Conservation (phyloP, 805 yeast species). For the Saccharomycopsis capsularis region DNA sequence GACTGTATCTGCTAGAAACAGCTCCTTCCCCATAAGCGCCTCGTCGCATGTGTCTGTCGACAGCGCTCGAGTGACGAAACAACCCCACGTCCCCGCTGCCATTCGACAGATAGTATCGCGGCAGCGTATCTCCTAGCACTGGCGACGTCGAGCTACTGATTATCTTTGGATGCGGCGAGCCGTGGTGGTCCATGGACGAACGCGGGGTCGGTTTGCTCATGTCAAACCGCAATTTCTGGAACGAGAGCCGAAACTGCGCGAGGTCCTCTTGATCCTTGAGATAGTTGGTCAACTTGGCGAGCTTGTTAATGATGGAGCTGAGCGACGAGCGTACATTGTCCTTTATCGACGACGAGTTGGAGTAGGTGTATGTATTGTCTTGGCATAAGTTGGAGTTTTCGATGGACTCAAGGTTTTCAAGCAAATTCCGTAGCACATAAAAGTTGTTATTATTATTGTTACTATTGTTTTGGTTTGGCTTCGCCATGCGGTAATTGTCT, state of each 20-base stretch:
- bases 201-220: constrained; percentile 21
- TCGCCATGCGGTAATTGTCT: no score
- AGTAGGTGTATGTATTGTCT: constrained; percentile 5
- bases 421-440: constrained; percentile 3
- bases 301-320: constrained; percentile 19
- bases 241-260: constrained; percentile 16
- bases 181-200: constrained; percentile 16
- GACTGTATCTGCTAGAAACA: not conserved
- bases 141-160: not conserved
- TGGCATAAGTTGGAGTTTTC: constrained; percentile 20
- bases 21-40: no score
- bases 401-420: constrained; percentile 15
- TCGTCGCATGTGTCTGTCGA: no score
- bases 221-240: constrained; percentile 20
- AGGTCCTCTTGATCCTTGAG: constrained; percentile 18
- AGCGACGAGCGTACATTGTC: constrained; percentile 6
- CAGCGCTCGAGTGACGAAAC: not conserved
- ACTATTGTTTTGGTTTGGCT: no score
- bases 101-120: not conserved
- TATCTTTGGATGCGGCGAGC: not conserved
- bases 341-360: constrained; percentile 2
- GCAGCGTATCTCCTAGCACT: not conserved
- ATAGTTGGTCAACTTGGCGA: constrained; percentile 17
- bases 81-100: no score
- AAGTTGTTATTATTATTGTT: constrained; percentile 1